A percentile compares a stretch with the other conserved stretches of the same genome.
Conservation (phyloP, 2,329 filamentous ascomycete genomes). For the Didymella arachidicola region DNA sequence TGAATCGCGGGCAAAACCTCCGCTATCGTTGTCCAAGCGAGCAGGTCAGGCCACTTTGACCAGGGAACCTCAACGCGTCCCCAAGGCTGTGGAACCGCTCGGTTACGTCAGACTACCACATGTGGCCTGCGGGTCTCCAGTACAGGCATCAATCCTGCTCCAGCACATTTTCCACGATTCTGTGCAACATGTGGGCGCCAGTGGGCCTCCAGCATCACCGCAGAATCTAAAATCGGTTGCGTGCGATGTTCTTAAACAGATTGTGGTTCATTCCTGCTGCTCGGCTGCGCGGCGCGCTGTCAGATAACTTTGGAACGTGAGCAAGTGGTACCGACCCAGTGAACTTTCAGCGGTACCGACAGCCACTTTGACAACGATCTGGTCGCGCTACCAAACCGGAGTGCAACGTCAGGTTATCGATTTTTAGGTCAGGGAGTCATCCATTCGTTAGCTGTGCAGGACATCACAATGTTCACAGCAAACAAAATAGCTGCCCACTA, state of each 20-base stretch:
- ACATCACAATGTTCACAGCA: neutral
- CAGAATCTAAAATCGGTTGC: neutral
- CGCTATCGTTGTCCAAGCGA: slow-evolving; percentile 19
- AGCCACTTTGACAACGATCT: slow-evolving; percentile 1
- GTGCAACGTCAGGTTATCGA: slow-evolving; percentile 13
- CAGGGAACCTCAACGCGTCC: slow-evolving; percentile 10
- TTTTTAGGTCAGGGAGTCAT: slow-evolving; percentile 8
- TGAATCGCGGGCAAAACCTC: slow-evolving; percentile 12
- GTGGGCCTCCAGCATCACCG: slow-evolving; percentile 4
- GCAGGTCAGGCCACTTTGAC: slow-evolving; percentile 18
- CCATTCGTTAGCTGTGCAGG: neutral
- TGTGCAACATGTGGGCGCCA: neutral
- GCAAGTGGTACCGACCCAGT: slow-evolving; percentile 9
- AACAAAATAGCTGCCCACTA: neutral
- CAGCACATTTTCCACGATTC: slow-evolving; percentile 1
- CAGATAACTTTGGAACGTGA: slow-evolving; percentile 10
- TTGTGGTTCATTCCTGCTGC: slow-evolving; percentile 12
- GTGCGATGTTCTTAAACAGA: neutral
- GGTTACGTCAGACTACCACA: slow-evolving; percentile 21
- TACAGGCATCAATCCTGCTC: slow-evolving; percentile 9
- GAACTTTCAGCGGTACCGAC: neutral
- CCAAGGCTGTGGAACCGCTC: slow-evolving; percentile 18
- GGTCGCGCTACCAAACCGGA: slow-evolving; percentile 3
- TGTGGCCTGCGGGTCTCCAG: slow-evolving; percentile 12
- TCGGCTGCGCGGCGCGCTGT: slow-evolving; percentile 14